These are phyloP conservation scores for Nitzschia sp. DNA, from an alignment of 108 stramenopile genomes.

Conservation along the genomic window DNA sequence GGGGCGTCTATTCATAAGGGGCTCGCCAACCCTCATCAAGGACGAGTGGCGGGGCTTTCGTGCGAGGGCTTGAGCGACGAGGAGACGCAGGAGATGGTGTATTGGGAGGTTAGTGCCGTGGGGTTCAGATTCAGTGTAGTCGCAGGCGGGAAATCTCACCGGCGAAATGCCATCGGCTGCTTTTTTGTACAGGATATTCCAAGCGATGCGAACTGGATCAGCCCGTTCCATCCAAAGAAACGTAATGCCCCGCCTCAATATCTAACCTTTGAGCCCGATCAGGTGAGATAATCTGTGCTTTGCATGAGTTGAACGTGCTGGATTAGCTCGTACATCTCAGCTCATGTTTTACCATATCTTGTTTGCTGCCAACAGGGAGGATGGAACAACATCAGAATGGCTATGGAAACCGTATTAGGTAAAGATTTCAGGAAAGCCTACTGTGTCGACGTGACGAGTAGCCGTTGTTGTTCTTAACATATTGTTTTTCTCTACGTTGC, in stretches of 20 bases:
- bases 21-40: neutral
- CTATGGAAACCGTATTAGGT: slow-evolving; percentile 58
- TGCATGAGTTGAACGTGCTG: slow-evolving; percentile 6
- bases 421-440: too few species aligned
- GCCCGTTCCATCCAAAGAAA: slow-evolving; percentile 56
- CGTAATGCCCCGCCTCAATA: slow-evolving; percentile 52
- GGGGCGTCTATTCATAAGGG: neutral
- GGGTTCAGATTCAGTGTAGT: too few species aligned
- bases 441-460: too few species aligned
- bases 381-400: slow-evolving; percentile 94
- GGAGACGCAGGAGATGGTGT: slow-evolving; percentile 80
- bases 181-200: too few species aligned
- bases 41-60: slow-evolving; percentile 58
- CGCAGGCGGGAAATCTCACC: too few species aligned
- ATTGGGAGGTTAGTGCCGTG: too few species aligned
- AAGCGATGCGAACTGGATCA: slow-evolving; percentile 53
- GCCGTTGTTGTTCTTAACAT: too few species aligned
- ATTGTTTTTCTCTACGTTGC: too few species aligned
- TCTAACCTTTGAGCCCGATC: slow-evolving; percentile 92
- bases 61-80: slow-evolving; percentile 74
- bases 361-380: slow-evolving; percentile 62
- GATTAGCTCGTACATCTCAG: too few species aligned
- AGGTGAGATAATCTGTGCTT: too few species aligned
- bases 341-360: neutral
- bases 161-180: too few species aligned